Percentiles rank a stretch among this genome's conserved stretches.
Conservation (phyloP, 2,329 filamentous ascomycete species). For the Ascochyta viciae-villosae region DNA sequence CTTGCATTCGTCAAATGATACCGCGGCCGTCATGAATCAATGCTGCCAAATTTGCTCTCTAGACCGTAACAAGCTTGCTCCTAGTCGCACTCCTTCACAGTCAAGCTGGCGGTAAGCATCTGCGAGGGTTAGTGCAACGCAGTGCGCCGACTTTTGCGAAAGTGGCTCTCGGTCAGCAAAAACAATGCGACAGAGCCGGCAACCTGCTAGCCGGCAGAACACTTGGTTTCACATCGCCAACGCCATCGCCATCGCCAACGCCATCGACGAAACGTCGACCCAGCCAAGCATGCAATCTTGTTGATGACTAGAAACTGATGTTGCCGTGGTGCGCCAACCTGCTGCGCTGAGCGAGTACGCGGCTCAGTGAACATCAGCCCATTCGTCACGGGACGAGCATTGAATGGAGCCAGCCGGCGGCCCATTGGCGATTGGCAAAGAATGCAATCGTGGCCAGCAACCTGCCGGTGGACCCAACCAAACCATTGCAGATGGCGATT, state of each 20-base stretch:
- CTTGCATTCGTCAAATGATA: slow-evolving; percentile 20
- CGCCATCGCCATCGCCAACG: neutral
- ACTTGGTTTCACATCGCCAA: neutral
- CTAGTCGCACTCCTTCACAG: slow-evolving; percentile 13
- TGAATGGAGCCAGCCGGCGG: slow-evolving; percentile 12
- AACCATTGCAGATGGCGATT: neutral
- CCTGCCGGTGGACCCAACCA: neutral
- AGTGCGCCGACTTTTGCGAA: slow-evolving; percentile 14
- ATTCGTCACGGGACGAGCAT: slow-evolving; percentile 16
- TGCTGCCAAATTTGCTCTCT: slow-evolving; percentile 20
- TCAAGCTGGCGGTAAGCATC: slow-evolving; percentile 16
- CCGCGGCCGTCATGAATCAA: slow-evolving; percentile 22
- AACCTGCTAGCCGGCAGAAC: neutral
- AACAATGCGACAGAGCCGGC: slow-evolving; percentile 1
- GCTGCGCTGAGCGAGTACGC: slow-evolving; percentile 2
- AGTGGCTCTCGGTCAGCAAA: slow-evolving; percentile 1
- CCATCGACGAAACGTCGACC: too few relatives aligned
- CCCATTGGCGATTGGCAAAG: slow-evolving; percentile 13
- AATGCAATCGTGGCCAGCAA: slow-evolving; percentile 5
- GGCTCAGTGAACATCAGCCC: slow-evolving; percentile 14
- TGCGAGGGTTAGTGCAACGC: slow-evolving; percentile 15
- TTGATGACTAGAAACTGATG: neutral
- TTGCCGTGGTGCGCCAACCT: neutral
- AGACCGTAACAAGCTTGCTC: slow-evolving; percentile 19
- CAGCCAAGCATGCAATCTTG: neutral